Conservation (phyloP, 805 yeast genomes). For the Starmerella stellata region DNA sequence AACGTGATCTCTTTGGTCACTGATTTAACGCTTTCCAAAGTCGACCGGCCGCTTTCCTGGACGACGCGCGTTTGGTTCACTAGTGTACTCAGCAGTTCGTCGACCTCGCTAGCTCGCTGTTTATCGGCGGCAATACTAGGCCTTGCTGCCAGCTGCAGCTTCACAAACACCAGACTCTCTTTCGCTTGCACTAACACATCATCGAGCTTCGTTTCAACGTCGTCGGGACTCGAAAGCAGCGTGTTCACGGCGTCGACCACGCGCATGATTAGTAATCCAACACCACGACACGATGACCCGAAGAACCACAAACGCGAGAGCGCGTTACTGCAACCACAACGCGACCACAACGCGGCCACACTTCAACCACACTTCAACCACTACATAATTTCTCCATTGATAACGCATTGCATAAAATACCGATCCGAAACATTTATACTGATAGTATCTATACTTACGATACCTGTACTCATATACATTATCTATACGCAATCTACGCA, state of each 20-base stretch:
- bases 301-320: not conserved
- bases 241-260: slow-evolving; percentile 36
- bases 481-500: no score
- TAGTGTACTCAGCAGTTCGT: slow-evolving; percentile 23
- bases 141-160: slow-evolving; percentile 28
- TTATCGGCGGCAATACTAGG: slow-evolving; percentile 24
- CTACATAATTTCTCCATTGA: no score
- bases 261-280: no score
- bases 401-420: no score
- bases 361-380: no score
- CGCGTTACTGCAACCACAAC: no score
- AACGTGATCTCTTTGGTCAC: slow-evolving; percentile 65
- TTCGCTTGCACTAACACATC: slow-evolving; percentile 33
- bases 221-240: slow-evolving; percentile 34
- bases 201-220: slow-evolving; percentile 33
- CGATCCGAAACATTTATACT: no score
- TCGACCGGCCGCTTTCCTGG: slow-evolving; percentile 11
- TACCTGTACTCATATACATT: no score
- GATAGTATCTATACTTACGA: no score
- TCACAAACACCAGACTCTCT: slow-evolving; percentile 34
- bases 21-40: slow-evolving; percentile 12
- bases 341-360: no score
- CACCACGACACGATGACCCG: no score
- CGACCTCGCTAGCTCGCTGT: slow-evolving; percentile 17
- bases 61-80: slow-evolving; percentile 6